Percentiles rank a stretch among this genome's conserved stretches.
Evolutionary conservation across 768 basidiomycete genomes (phyloP).

Genomic region (Agrocybe pediades): DNA sequence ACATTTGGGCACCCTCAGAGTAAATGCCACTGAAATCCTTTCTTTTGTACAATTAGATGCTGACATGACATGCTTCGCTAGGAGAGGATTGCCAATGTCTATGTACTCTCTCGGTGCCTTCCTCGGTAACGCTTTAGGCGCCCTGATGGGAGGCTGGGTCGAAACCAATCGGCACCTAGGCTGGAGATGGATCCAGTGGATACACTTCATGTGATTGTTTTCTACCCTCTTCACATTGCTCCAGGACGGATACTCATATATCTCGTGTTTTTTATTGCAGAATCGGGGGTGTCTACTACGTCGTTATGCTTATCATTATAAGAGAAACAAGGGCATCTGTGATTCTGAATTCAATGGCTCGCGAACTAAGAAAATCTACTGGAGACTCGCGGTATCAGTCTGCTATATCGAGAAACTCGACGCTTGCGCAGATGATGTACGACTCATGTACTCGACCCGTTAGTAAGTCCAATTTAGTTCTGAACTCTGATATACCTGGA

Average conservation of each 20-base stretch:
- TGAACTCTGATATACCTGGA: background rate
- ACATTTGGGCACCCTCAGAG: slow-evolving; percentile 64
- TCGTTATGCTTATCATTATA: slow-evolving; percentile 53
- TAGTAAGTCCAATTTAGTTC: slow-evolving; percentile 41
- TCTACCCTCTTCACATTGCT: background rate
- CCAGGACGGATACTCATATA: background rate
- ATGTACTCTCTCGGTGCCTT: slow-evolving; percentile 64
- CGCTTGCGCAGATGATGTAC: slow-evolving; percentile 55
- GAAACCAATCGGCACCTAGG: slow-evolving; percentile 56
- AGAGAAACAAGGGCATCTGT: slow-evolving; percentile 72
- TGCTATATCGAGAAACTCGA: slow-evolving; percentile 46
- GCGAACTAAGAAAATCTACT: slow-evolving; percentile 57
- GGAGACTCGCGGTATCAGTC: slow-evolving; percentile 60
- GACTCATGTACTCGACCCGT: slow-evolving; percentile 69
- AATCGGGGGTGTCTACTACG: slow-evolving; percentile 22
- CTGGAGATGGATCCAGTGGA: slow-evolving; percentile 89
- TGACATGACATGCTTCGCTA: slow-evolving; percentile 22
- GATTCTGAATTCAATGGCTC: slow-evolving; percentile 61
- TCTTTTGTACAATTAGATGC: background rate
- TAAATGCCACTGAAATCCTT: slow-evolving; percentile 33
- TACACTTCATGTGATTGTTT: slow-evolving; percentile 59
- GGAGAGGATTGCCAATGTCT: slow-evolving; percentile 76
- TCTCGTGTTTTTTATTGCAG: slow-evolving; percentile 7
- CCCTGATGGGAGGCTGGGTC: slow-evolving; percentile 66
- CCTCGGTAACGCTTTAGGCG: slow-evolving; percentile 63